Conservation (phyloP, 441 rosid species). For the Aquilaria agallochum region DNA sequence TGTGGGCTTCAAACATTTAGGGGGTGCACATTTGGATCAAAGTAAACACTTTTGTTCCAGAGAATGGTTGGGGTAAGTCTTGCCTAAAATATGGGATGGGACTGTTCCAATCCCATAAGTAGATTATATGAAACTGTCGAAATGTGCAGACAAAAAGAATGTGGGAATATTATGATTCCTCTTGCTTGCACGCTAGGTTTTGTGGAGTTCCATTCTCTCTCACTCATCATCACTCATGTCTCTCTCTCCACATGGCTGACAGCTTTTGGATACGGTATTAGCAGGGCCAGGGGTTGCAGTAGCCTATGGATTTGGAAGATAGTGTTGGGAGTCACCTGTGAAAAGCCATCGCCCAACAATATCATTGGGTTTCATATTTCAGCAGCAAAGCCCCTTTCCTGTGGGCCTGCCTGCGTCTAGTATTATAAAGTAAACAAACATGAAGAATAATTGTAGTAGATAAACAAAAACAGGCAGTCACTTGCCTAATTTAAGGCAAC, state of each 20-base stretch:
- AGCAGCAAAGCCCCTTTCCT: conserved; percentile 5
- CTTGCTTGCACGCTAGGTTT: conserved; percentile 62
- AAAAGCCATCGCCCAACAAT: conserved; percentile 17
- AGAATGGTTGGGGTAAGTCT: too few species aligned
- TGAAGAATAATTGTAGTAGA: too few species aligned
- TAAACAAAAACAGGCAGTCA: neutral
- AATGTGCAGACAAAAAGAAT: conserved; percentile 22
- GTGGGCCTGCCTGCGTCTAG: conserved; percentile 6
- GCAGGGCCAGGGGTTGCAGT: conserved; percentile 20
- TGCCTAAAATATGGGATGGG: too few species aligned
- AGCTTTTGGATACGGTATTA: conserved; percentile 20
- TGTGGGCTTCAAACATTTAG: too few species aligned
- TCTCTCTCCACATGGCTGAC: conserved; percentile 38
- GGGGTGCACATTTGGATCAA: too few species aligned
- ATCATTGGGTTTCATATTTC: conserved; percentile 18
- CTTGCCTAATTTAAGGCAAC: too few species aligned
- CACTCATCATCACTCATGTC: conserved; percentile 19
- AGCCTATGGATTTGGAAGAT: conserved; percentile 17
- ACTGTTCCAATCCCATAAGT: too few species aligned
- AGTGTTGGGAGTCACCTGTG: conserved; percentile 8
- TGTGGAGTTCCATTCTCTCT: conserved; percentile 15
- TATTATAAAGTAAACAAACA: neutral
- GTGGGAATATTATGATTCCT: conserved; percentile 23
- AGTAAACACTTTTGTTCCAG: too few species aligned
- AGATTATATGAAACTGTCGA: neutral